These are phyloP conservation scores for Quercus lobata DNA, from an alignment of 331 rosid genomes.

Conservation along the genomic window DNA sequence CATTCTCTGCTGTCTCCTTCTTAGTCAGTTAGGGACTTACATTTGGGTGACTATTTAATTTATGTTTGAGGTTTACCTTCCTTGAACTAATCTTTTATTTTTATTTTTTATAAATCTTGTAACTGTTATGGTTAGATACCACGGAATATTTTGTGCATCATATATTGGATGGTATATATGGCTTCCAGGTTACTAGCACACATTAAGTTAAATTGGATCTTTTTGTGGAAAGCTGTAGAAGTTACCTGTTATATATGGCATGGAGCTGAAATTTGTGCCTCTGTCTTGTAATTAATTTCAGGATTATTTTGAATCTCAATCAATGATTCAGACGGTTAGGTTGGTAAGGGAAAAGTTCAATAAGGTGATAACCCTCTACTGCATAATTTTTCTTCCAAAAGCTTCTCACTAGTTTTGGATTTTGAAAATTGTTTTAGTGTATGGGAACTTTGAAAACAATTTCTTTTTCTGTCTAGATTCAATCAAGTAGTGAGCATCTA, in stretches of 20 bases:
- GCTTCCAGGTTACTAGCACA: constrained; percentile 1
- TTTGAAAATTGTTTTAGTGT: background rate
- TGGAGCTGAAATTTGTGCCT: constrained; percentile 12
- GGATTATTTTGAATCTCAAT: constrained; percentile 78
- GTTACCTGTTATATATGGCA: constrained; percentile 3
- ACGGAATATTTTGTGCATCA: background rate
- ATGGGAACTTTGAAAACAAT: constrained; percentile 1
- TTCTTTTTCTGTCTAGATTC: constrained; percentile 44
- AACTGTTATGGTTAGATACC: background rate
- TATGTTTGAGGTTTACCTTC: background rate
- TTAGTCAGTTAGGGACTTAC: constrained; percentile 5
- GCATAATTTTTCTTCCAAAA: background rate
- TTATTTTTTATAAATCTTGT: background rate
- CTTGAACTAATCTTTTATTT: background rate
- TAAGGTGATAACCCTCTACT: constrained; percentile 46
- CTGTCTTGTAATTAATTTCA: constrained; percentile 15
- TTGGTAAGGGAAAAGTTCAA: constrained; percentile 76
- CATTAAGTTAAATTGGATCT: constrained; percentile 9
- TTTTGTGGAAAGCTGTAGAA: background rate
- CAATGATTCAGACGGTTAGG: constrained; percentile 79
- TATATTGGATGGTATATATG: background rate
- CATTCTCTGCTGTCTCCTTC: background rate
- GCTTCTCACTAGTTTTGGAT: background rate
- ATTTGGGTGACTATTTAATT: background rate
- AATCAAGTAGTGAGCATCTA: constrained; percentile 48